Percentiles rank a stretch among this genome's conserved stretches.
Conservation (phyloP, 805 yeast species). For the Kurtzmaniella fragi region DNA sequence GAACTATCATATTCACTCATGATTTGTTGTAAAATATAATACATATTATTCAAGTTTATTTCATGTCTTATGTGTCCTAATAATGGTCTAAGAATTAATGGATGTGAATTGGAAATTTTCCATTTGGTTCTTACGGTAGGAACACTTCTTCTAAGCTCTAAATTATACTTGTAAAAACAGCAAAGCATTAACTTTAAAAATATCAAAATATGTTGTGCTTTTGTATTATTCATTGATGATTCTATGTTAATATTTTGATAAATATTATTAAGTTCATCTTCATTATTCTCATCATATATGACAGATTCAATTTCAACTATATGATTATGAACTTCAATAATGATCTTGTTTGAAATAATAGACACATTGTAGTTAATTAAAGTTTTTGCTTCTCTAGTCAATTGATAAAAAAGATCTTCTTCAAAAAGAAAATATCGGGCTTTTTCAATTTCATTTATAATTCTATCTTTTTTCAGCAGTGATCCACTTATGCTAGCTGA, state of each 20-base stretch:
- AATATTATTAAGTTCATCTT: slow-evolving; percentile 27
- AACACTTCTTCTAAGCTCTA: slow-evolving; percentile 36
- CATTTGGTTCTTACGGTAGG: slow-evolving; percentile 45
- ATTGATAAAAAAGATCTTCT: slow-evolving; percentile 77
- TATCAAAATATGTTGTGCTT: slow-evolving; percentile 51
- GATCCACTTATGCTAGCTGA: slow-evolving; percentile 10
- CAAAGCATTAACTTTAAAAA: slow-evolving; percentile 59
- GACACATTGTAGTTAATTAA: slow-evolving; percentile 66
- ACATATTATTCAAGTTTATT: slow-evolving; percentile 25
- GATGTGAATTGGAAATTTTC: slow-evolving; percentile 39
- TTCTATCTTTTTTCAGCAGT: slow-evolving; percentile 10
- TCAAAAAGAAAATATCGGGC: slow-evolving; percentile 80
- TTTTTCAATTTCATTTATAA: slow-evolving; percentile 51
- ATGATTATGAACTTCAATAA: slow-evolving; percentile 61
- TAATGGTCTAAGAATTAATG: slow-evolving; percentile 49
- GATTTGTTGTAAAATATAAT: slow-evolving; percentile 22
- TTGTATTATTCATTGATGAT: slow-evolving; percentile 26
- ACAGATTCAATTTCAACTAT: slow-evolving; percentile 68
- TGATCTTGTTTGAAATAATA: slow-evolving; percentile 58
- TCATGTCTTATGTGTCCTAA: slow-evolving; percentile 58
- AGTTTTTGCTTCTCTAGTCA: slow-evolving; percentile 69
- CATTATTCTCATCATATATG: slow-evolving; percentile 36
- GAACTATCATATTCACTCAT: slow-evolving; percentile 8
- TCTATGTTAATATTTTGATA: slow-evolving; percentile 26
- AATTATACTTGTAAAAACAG: slow-evolving; percentile 48